A percentile compares a stretch with the other conserved stretches of the same genome.
These are phyloP conservation scores for Arthroderma uncinatum DNA, from an alignment of 2,329 filamentous ascomycete genomes.

Conservation along the genomic window DNA sequence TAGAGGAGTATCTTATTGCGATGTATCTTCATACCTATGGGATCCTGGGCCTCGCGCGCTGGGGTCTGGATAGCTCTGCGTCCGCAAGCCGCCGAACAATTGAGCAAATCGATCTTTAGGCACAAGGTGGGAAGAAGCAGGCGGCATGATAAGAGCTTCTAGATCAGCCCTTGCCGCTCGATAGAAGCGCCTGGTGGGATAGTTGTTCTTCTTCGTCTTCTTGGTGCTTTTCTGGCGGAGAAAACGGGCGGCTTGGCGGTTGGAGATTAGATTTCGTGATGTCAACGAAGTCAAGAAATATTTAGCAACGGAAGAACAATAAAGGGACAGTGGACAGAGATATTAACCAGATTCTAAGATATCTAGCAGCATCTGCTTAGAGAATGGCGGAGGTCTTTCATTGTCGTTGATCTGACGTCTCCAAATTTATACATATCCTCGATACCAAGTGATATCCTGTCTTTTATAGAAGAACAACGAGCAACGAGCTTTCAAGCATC, in stretches of 20 bases:
- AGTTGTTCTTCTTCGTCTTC: background rate
- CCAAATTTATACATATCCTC: background rate
- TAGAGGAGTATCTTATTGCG: background rate
- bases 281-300: background rate
- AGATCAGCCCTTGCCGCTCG: background rate
- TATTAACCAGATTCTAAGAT: background rate
- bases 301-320: background rate
- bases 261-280: background rate
- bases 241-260: background rate
- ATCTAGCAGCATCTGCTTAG: no score
- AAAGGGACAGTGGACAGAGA: background rate
- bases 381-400: no score
- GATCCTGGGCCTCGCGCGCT: slow-evolving; percentile 43
- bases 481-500: background rate
- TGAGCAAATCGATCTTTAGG: slow-evolving; percentile 58
- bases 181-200: background rate
- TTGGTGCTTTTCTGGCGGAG: background rate
- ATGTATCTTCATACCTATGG: slow-evolving; percentile 38
- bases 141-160: slow-evolving; percentile 24
- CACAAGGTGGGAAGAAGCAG: slow-evolving; percentile 31
- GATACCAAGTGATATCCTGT: background rate
- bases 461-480: background rate
- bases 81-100: slow-evolving; percentile 57
- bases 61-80: slow-evolving; percentile 58
- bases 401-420: background rate